Evolutionary conservation across 768 basidiomycete species (phyloP).

Genomic region (Amanita rubescens): DNA sequence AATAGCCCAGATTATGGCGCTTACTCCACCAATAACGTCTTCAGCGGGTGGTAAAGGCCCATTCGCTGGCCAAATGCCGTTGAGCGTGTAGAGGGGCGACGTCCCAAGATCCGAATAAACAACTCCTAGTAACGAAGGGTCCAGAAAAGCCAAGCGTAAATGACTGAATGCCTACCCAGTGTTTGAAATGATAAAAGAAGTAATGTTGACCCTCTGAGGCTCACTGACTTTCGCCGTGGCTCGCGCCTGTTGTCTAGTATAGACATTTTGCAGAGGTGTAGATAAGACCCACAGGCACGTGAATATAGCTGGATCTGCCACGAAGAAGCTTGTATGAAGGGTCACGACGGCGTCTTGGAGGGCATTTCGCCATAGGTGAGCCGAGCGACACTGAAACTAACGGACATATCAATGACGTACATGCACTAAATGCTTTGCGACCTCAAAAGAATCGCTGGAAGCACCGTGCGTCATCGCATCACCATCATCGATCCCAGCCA

Average conservation of each 20-base stretch:
- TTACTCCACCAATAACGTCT: conserved; percentile 58
- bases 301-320: background rate
- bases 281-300: background rate
- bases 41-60: conserved; percentile 44
- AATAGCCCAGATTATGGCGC: conserved; percentile 59
- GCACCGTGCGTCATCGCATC: too few species aligned
- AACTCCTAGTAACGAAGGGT: conserved; percentile 24
- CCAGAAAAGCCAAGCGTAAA: background rate
- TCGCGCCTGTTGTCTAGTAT: background rate
- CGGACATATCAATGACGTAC: too few species aligned
- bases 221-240: background rate
- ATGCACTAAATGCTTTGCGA: too few species aligned
- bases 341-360: too few species aligned
- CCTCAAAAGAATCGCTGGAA: too few species aligned
- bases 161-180: conserved; percentile 14
- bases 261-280: background rate
- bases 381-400: too few species aligned
- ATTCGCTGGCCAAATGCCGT: conserved; percentile 50
- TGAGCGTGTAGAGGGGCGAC: conserved; percentile 56
- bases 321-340: too few species aligned
- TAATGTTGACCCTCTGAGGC: conserved; percentile 8
- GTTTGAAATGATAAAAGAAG: conserved; percentile 28
- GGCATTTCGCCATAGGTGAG: too few species aligned
- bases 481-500: too few species aligned
- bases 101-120: conserved; percentile 50